These are phyloP conservation scores for Exophiala phaeomuriformis DNA, from an alignment of 2,329 filamentous ascomycete species.

Conservation along the genomic window DNA sequence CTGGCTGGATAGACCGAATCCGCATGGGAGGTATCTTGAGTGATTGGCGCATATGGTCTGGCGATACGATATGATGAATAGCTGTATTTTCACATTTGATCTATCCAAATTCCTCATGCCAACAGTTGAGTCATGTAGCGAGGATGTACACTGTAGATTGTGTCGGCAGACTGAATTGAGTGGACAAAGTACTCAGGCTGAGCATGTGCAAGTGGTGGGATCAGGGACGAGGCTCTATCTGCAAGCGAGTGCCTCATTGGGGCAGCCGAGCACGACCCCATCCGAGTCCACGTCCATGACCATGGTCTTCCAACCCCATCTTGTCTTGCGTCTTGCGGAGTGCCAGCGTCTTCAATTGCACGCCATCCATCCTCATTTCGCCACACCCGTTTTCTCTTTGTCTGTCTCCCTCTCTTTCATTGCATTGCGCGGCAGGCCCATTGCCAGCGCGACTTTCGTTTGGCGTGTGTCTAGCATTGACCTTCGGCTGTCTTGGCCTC, in stretches of 20 bases:
- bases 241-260: too few species aligned
- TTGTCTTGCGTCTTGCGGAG: too few species aligned
- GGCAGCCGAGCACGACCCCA: too few species aligned
- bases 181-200: too few species aligned
- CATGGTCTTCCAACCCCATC: too few species aligned
- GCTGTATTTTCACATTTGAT: neutral
- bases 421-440: neutral
- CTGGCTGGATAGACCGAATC: neutral
- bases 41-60: neutral
- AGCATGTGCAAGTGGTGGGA: too few species aligned
- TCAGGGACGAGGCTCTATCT: too few species aligned
- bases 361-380: neutral
- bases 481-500: neutral
- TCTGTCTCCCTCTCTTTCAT: neutral
- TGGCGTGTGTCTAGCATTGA: neutral
- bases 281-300: too few species aligned
- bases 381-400: neutral
- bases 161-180: too few species aligned
- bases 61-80: neutral
- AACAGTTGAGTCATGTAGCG: too few species aligned
- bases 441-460: slow-evolving; percentile 4
- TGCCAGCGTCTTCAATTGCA: neutral
- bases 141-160: too few species aligned
- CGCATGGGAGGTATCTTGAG: neutral
- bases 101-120: neutral